Evolutionary conservation across 768 basidiomycete genomes (phyloP).

Genomic region (Lentinula guzmanii): DNA sequence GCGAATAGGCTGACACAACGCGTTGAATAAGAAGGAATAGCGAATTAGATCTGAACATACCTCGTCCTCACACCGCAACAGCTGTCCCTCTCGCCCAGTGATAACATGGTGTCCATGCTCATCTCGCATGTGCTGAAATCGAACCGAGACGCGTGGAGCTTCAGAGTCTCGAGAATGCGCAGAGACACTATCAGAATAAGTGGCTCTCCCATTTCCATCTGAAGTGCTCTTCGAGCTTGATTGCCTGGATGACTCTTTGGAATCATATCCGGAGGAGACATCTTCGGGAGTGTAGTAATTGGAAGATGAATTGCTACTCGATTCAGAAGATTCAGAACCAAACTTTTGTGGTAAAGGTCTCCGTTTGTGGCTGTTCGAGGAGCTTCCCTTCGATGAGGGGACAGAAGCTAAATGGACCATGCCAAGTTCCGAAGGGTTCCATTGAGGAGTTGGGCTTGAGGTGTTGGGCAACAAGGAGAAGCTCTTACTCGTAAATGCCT

Average conservation of each 20-base stretch:
- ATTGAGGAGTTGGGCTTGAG: conserved; percentile 16
- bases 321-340: background rate
- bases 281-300: conserved; percentile 4
- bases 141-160: conserved; percentile 42
- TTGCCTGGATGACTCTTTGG: background rate
- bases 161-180: conserved; percentile 8
- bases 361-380: background rate
- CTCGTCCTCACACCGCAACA: conserved; percentile 74
- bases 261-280: background rate
- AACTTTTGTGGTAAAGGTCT: background rate
- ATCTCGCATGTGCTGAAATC: conserved; percentile 61
- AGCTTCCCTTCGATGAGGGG: conserved; percentile 7
- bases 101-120: conserved; percentile 68
- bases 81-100: conserved; percentile 59
- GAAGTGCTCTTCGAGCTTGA: background rate
- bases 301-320: conserved; percentile 3
- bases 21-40: background rate
- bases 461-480: conserved; percentile 14
- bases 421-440: conserved; percentile 35
- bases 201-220: conserved; percentile 1
- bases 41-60: conserved; percentile 22
- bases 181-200: background rate
- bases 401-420: conserved; percentile 36
- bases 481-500: conserved; percentile 10
- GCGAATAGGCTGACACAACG: conserved; percentile 55